These are phyloP conservation scores for Phyllosticta citribraziliensis DNA, from an alignment of 2,329 filamentous ascomycete genomes.

Conservation along the genomic window DNA sequence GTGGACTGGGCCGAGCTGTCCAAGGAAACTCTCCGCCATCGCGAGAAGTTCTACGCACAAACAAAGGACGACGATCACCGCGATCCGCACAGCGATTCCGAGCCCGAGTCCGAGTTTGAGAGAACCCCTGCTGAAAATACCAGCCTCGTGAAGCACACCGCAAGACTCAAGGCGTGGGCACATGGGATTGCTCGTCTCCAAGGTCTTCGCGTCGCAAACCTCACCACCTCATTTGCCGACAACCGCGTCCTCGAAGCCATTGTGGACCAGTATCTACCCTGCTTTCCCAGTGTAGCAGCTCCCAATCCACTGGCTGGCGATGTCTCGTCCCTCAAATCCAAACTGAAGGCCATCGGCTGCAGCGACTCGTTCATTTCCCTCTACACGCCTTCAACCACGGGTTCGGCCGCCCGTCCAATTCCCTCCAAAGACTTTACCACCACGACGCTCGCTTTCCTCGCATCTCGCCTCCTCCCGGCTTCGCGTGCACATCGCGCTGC, in stretches of 20 bases:
- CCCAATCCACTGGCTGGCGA: constrained; percentile 10
- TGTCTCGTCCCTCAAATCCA: constrained; percentile 20
- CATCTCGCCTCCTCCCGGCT: constrained; percentile 46
- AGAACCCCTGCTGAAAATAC: constrained; percentile 18
- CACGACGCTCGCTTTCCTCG: constrained; percentile 49
- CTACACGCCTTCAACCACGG: constrained; percentile 24
- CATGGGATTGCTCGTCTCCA: constrained; percentile 38
- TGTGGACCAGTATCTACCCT: constrained; percentile 46
- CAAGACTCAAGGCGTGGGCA: constrained; percentile 48
- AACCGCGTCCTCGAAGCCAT: constrained; percentile 45
- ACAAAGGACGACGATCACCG: constrained; percentile 18
- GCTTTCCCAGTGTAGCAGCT: constrained; percentile 21
- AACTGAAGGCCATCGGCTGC: constrained; percentile 33
- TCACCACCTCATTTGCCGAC: constrained; percentile 50
- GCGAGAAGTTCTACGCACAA: constrained; percentile 20
- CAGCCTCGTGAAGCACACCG: constrained; percentile 25
- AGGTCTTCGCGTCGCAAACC: constrained; percentile 40
- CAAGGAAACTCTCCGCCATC: constrained; percentile 41
- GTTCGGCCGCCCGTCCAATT: constrained; percentile 27
- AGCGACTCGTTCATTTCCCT: constrained; percentile 36
- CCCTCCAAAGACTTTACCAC: constrained; percentile 47
- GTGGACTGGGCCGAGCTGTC: constrained; percentile 46
- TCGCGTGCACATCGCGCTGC: constrained; percentile 42
- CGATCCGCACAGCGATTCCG: constrained; percentile 15
- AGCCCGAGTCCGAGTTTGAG: constrained; percentile 23